A percentile compares a stretch with the other conserved stretches of the same genome.
These are phyloP conservation scores for Malus hybrid DNA, from an alignment of 331 rosid species.

Conservation along the genomic window DNA sequence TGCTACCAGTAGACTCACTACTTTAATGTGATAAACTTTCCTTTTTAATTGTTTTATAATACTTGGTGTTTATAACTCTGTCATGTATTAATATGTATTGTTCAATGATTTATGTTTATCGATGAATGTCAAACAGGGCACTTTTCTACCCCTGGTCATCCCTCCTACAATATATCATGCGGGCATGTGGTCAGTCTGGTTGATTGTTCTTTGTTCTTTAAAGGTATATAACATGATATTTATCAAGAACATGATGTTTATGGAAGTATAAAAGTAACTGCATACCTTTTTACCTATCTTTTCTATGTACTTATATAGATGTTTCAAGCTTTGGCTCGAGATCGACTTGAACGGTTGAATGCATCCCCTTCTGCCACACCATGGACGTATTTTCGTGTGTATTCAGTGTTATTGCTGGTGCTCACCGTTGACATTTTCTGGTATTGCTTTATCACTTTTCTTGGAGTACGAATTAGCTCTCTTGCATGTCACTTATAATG, in stretches of 20 bases:
- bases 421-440: constrained; percentile 69
- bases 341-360: constrained; percentile 81
- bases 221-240: constrained; percentile 48
- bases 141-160: constrained; percentile 78
- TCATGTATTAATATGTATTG: not conserved
- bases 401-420: constrained; percentile 74
- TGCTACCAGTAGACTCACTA: not conserved
- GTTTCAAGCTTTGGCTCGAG: constrained; percentile 98
- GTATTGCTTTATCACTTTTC: constrained; percentile 28
- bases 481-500: not conserved
- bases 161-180: constrained; percentile 80
- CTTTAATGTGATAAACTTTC: not conserved
- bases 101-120: not conserved
- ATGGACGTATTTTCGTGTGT: constrained; percentile 84
- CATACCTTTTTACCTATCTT: constrained; percentile 8
- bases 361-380: constrained; percentile 97
- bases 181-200: constrained; percentile 85
- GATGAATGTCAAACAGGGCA: constrained; percentile 57
- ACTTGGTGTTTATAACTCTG: not conserved
- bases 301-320: constrained; percentile 44
- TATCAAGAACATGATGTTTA: not conserved
- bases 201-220: constrained; percentile 77
- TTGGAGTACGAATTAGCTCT: not conserved
- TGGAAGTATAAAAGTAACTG: not conserved
- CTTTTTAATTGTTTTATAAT: not conserved